Evolutionary conservation across 1,139 yeast species (phyloP), one percentile per base, ranked within the genome.

Genomic region (Sugiyamaella novakii): DNA sequence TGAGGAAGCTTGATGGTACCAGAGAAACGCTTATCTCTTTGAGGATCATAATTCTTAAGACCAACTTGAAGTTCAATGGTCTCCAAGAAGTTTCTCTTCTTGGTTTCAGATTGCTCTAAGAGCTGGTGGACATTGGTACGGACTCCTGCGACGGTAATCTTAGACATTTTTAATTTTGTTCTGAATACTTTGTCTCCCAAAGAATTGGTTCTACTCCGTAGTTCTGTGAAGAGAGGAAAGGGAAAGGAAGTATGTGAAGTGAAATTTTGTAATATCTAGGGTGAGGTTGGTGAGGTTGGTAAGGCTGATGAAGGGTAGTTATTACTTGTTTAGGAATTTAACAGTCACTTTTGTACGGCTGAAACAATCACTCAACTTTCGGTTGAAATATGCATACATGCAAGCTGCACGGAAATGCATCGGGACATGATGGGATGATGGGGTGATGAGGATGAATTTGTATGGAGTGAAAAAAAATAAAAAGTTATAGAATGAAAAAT

Each of bases 1-100:
- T 84, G 84, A 73, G 99, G 99, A 71, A 94, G 84, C 81, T 85
- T 92, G 81, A 94, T 85, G 73, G 98, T 74, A 82, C 99, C 99
- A 75, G 98, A 91, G 98, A 94, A 94, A 88, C 99, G 98, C 92
- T 94, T 94, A 80, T 94, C 99, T 87, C 99, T 91, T 83, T 94
- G 98, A 75, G 99, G 98, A 78, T 94, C 99, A 81, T 94, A 94
- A 95, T 92, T 92, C 92, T 94, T 94, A 72, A 94, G 84, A 77
- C 98, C 98, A 72, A 94, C 96, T 82, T 94, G 98, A 75, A 94
- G 85, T 81, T 94, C 99, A 72, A 94, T 91, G 78, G 99, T 92
- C 84, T 94, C 98, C 80, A 92, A 86, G 82, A 94, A 94, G 95
- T 94, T 92, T 86, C 99, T 89, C 96, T 92, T 92, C 88, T 92